Evolutionary conservation across 164 flowering plant genomes (phyloP), one percentile per base, ranked within the genome.

Genomic region (Amborella trichopoda): DNA sequence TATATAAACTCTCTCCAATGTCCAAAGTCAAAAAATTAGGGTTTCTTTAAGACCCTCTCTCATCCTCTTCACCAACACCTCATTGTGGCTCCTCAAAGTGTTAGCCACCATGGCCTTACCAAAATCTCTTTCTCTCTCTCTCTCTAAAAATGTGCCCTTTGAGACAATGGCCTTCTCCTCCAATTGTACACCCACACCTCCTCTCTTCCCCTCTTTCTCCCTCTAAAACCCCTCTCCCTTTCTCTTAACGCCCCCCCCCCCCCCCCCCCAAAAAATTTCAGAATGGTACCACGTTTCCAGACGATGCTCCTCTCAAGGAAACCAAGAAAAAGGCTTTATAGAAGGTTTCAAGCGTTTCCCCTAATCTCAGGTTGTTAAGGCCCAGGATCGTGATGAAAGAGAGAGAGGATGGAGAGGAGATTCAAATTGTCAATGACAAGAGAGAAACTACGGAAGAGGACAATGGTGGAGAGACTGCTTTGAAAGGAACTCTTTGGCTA

Each of bases 401-500:
- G 41, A 10, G 6, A 21, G n/a, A 10, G 6, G 1, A 37, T 4
- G n/a, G 41, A n/a, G n/a, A n/a, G n/a, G n/a, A n/a, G n/a, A n/a
- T n/a, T n/a, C n/a, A 37, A 8, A n/a, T 32, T 13, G 53, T 26
- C 3, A 62, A 55, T 17, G 53, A 53, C 6, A 60, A 42, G n/a
- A 2, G n/a, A 11, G 4, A 59, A 22, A 21, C 20, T 9, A 66
- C 17, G 0, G 74, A 34, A 6, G 70, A 48, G 23, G 78, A 58
- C 0, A 48, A 54, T 39, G 70, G 64, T 12, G 75, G 72, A 30
- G 78, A 61, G 2, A 47, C 70, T 39, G 96, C 94, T 0, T 12
- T 82, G 19, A 87, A 68, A 50, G 99, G 99, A 12, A 80, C 95
- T 25, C 18, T 87, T 70, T 91, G 68, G 99, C 99, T 9, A 88